phyloP scores from a whole-genome alignment of 805 yeast species.

The Candida anglica region DNA sequence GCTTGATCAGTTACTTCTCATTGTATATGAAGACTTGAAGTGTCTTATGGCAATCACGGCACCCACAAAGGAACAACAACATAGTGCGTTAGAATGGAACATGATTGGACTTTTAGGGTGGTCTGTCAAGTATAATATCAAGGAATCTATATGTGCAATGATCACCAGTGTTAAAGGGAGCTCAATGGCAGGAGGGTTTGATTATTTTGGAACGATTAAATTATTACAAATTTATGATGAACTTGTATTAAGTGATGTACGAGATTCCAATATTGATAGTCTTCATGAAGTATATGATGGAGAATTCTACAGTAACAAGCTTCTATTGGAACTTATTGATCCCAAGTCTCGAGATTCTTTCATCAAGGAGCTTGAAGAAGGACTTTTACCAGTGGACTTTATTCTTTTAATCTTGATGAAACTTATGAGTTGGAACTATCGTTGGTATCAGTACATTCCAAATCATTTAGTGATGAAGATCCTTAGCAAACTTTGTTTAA shows the following conservation, averaged over 20 bases:
- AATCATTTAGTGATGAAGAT: slow-evolving; percentile 37
- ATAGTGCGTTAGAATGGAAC: slow-evolving; percentile 74
- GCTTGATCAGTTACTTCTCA: slow-evolving; percentile 71
- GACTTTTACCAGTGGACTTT: slow-evolving; percentile 29
- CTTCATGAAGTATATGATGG: slow-evolving; percentile 25
- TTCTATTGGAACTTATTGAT: slow-evolving; percentile 22
- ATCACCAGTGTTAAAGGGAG: slow-evolving; percentile 46
- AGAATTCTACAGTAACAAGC: slow-evolving; percentile 26
- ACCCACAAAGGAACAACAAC: slow-evolving; percentile 27
- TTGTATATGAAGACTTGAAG: slow-evolving; percentile 59
- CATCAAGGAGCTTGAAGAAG: slow-evolving; percentile 18
- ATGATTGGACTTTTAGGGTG: slow-evolving; percentile 56
- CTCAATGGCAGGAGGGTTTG: slow-evolving; percentile 55
- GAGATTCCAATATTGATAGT: slow-evolving; percentile 27
- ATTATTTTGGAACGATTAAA: slow-evolving; percentile 51
- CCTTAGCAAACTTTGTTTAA: slow-evolving; percentile 37
- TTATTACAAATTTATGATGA: slow-evolving; percentile 47
- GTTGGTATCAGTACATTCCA: slow-evolving; percentile 62
- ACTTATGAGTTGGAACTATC: slow-evolving; percentile 55
- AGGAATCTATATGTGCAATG: slow-evolving; percentile 32
- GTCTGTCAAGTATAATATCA: slow-evolving; percentile 35
- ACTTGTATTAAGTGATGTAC: slow-evolving; percentile 32
- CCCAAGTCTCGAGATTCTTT: slow-evolving; percentile 17
- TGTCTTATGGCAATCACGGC: slow-evolving; percentile 21
- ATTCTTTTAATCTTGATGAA: slow-evolving; percentile 38